A percentile compares a stretch with the other conserved stretches of the same genome.
Conservation (phyloP, 805 yeast genomes). For the Komagataella populi region DNA sequence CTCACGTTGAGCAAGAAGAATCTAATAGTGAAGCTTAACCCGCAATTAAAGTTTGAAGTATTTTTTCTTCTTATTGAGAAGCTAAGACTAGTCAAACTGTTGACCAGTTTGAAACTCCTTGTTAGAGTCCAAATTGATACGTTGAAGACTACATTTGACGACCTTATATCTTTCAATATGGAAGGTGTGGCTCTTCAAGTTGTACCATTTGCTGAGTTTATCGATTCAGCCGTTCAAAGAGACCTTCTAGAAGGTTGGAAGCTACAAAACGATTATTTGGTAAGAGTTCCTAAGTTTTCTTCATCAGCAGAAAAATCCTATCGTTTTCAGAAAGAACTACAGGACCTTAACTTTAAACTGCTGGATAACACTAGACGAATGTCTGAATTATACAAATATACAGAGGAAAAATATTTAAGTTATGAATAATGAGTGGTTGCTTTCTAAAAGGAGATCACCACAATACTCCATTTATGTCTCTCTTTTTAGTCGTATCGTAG, state of each 20-base stretch:
- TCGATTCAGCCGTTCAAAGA: background rate
- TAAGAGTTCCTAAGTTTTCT: background rate
- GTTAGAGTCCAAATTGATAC: background rate
- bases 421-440: background rate
- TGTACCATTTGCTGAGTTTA: background rate
- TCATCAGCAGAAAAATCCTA: background rate
- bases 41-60: background rate
- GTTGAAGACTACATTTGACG: background rate
- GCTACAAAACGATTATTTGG: background rate
- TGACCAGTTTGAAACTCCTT: background rate
- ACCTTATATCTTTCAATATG: background rate
- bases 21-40: background rate
- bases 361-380: background rate
- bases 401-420: background rate
- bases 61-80: background rate
- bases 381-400: background rate
- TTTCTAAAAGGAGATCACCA: background rate
- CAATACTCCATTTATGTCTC: slow-evolving; percentile 2
- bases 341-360: background rate
- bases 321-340: background rate
- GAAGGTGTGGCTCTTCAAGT: background rate
- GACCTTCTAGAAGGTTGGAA: background rate
- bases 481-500: slow-evolving; percentile 78
- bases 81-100: background rate
- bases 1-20: background rate